Evolutionary conservation across 768 basidiomycete species (phyloP), one percentile per base, ranked within the genome.

Genomic region (Hemileccinum impolitum): DNA sequence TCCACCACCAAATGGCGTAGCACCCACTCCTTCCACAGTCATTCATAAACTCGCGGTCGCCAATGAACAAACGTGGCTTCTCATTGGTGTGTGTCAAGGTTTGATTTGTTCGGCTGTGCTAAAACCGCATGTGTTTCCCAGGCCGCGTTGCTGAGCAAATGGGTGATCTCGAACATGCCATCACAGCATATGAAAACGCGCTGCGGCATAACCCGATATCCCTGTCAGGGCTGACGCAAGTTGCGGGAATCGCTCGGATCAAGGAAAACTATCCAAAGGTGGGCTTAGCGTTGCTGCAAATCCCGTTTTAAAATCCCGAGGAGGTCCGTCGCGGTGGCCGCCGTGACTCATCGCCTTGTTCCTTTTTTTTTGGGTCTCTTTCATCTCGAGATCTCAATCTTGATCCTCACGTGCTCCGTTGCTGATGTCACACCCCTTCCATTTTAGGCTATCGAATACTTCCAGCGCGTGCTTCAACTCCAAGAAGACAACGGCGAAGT

Each of bases 401-500:
- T 21, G 58, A 63, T 70, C 54, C 25, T 55, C 66, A 67, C 60
- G 60, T 66, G 65, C 40, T 51, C 53, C 32, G 3, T 28, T 39
- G 59, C 59, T 69, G 63, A 68, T 63, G 56, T 68, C 59, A 68
- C 39, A 39, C 0, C n/a, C 8, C 34, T 68, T 47, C 64, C 52
- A 56, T 46, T 65, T 55, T 70, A 94, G 90, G 95, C 95, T 41
- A 85, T 97, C 67, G 95, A 97, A 51, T 96, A 89, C 73, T 98
- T 96, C 67, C 91, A 96, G 60, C 85, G 94, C 39, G 93, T 94
- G 18, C 80, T 98, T 47, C 75, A 77, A 56, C 78, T 96, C 49
- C 86, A 94, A 60, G 91, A 92, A 71, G 93, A 96, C 71, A 96
- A 96, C 70, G 95, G 95, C 63, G 95, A 98, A 75, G 90, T 96